Percentiles rank a stretch among this genome's conserved stretches.
phyloP scores from a whole-genome alignment of 352 stramenopile genomes.

The Blastocystis sp. region DNA sequence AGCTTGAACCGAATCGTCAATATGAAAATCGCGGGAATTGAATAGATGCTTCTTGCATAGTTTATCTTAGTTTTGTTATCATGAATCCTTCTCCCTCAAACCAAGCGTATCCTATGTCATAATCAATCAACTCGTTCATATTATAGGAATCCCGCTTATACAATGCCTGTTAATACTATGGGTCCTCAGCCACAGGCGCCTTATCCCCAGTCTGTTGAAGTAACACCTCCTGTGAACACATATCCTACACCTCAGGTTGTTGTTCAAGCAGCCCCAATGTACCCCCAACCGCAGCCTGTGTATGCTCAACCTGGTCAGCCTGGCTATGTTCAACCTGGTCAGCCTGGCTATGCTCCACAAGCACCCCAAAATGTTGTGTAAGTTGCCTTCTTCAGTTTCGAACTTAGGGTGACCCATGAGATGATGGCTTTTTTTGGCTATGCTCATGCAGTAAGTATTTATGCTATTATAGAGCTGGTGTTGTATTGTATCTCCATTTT shows the following conservation, averaged over 20 bases:
- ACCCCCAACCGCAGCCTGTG: not conserved
- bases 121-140: too few species aligned
- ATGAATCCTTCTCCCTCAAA: too few species aligned
- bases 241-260: too few species aligned
- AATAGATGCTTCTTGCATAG: too few species aligned
- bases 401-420: not conserved
- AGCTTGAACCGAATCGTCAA: too few species aligned
- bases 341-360: too few species aligned
- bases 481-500: not conserved
- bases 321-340: not conserved
- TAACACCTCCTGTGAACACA: too few species aligned
- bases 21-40: too few species aligned
- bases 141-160: too few species aligned
- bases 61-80: too few species aligned
- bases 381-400: not conserved
- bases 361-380: not conserved
- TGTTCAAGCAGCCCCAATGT: not conserved
- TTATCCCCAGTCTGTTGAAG: not conserved
- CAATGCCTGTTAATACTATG: too few species aligned
- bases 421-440: constrained; percentile 16
- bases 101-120: too few species aligned
- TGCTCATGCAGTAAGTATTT: not conserved
- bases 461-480: not conserved
- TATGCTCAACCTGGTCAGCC: not conserved
- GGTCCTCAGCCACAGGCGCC: not conserved